These are phyloP conservation scores for Sonneratia alba DNA, from an alignment of 345 rosid species.

Conservation along the genomic window DNA sequence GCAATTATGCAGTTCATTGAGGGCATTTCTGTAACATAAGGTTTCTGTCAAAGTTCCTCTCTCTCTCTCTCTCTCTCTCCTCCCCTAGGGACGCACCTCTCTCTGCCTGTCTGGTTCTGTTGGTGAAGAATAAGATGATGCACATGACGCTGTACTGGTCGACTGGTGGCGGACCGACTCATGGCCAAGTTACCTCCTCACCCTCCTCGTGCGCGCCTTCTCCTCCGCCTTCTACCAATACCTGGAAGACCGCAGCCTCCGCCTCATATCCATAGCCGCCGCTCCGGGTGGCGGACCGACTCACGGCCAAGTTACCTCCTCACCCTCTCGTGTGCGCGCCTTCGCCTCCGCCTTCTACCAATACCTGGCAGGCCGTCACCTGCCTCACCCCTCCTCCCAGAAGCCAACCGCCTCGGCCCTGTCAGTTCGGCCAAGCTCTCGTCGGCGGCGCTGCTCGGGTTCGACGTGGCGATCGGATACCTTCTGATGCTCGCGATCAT, in stretches of 20 bases:
- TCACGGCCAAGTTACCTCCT: constrained; percentile 52
- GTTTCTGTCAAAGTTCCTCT: no score
- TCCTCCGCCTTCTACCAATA: constrained; percentile 54
- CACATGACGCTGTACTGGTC: constrained; percentile 83
- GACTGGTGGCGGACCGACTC: constrained; percentile 60
- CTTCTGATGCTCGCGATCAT: constrained; percentile 71
- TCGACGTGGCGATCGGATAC: constrained; percentile 63
- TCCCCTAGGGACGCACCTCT: not conserved
- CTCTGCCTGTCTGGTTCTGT: not conserved
- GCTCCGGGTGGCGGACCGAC: constrained; percentile 28
- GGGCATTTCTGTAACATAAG: no score
- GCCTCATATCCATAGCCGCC: not conserved
- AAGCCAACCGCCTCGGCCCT: constrained; percentile 6
- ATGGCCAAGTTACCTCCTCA: constrained; percentile 47
- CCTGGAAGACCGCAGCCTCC: constrained; percentile 33
- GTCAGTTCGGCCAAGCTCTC: constrained; percentile 6
- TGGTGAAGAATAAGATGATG: constrained; percentile 46
- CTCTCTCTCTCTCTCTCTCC: constrained; percentile 2
- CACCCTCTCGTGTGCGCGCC: constrained; percentile 40
- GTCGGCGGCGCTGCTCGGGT: constrained; percentile 13
- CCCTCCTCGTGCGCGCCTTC: constrained; percentile 38
- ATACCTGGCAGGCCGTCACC: constrained; percentile 38
- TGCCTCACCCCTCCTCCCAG: constrained; percentile 26
- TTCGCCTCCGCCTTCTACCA: constrained; percentile 53
- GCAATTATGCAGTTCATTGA: no score